Evolutionary conservation across 2,329 filamentous ascomycete genomes (phyloP).

Genomic region (Pyricularia sp.): DNA sequence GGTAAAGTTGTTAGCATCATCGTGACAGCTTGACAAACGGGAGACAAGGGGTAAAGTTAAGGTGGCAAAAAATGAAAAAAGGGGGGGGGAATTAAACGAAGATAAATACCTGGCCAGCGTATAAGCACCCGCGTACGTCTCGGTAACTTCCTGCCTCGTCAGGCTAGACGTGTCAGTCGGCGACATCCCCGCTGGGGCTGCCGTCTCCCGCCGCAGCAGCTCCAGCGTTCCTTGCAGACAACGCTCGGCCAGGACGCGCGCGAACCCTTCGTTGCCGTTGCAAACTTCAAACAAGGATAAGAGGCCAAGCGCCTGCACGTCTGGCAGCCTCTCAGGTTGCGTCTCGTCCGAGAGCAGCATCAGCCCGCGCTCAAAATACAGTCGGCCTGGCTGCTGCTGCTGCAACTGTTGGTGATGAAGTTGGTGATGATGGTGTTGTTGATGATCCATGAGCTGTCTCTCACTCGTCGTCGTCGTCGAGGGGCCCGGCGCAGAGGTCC

Average conservation of each 20-base stretch:
- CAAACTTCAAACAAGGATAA: neutral
- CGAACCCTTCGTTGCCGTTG: neutral
- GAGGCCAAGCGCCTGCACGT: constrained; percentile 1
- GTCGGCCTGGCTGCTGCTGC: neutral
- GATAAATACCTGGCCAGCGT: neutral
- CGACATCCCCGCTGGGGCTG: neutral
- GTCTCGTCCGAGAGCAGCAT: constrained; percentile 1
- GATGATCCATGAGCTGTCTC: no score
- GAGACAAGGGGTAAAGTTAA: neutral
- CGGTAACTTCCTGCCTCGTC: neutral
- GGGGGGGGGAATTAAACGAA: no score
- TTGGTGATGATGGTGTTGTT: no score
- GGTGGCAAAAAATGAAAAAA: neutral
- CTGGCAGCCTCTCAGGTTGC: neutral
- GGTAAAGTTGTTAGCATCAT: neutral
- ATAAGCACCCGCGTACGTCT: neutral
- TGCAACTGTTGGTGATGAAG: neutral
- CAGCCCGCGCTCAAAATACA: constrained; percentile 1
- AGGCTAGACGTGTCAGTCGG: neutral
- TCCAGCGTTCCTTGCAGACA: neutral
- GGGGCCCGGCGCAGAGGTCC: neutral
- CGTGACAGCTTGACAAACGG: neutral
- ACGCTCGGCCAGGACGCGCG: neutral
- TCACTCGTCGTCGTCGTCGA: no score
- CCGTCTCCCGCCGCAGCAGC: neutral